Conservation (phyloP, 208 protist species). For the Trichomonas vaginalis region DNA sequence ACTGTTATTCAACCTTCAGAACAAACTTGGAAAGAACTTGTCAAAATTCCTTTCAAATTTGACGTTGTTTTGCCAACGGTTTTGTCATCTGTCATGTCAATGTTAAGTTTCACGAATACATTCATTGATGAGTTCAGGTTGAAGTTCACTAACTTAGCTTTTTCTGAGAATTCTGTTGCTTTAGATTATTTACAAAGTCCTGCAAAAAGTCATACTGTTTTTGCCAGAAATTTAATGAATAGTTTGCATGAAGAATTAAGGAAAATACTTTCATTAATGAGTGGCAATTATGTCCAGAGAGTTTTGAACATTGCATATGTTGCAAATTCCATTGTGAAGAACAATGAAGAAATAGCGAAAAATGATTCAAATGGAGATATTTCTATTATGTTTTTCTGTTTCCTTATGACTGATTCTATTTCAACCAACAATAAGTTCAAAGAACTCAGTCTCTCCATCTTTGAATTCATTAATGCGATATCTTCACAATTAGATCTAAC, state of each 20-base stretch:
- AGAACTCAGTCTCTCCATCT: neutral
- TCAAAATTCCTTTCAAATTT: neutral
- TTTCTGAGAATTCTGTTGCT: neutral
- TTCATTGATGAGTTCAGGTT: neutral
- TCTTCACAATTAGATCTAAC: neutral
- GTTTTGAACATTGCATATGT: neutral
- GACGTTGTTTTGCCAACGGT: neutral
- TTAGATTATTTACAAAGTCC: neutral
- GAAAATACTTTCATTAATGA: neutral
- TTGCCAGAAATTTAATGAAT: neutral
- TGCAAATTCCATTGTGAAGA: neutral
- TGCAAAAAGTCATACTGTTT: neutral
- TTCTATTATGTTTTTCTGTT: neutral
- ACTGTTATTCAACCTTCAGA: neutral
- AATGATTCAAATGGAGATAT: neutral
- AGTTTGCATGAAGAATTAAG: neutral
- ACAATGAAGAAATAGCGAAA: neutral
- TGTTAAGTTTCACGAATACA: neutral
- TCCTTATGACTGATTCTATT: neutral
- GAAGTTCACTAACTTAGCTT: neutral
- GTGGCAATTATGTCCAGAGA: neutral
- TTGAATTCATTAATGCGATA: neutral
- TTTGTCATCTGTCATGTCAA: neutral
- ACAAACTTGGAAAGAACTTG: neutral
- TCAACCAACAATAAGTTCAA: neutral